Conservation (phyloP, 2,329 filamentous ascomycete genomes). For the Orbilia oligospora region DNA sequence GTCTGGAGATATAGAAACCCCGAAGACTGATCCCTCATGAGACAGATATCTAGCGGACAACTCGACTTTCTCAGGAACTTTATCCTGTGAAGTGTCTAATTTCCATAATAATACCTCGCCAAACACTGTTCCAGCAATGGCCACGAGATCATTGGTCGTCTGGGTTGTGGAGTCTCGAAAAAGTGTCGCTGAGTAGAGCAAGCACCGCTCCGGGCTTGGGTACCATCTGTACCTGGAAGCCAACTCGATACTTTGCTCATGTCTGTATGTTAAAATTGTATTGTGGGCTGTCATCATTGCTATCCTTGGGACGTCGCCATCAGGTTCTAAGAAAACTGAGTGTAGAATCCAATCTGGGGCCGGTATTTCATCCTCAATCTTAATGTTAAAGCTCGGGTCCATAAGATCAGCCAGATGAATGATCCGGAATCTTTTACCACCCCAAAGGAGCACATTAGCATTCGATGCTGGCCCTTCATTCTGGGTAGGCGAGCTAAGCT, state of each 20-base stretch:
- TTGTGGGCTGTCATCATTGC: conserved; percentile 87
- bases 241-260: conserved; percentile 61
- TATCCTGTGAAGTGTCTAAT: conserved; percentile 16
- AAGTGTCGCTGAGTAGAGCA: conserved; percentile 87
- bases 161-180: conserved; percentile 62
- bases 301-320: conserved; percentile 69
- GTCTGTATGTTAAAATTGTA: conserved; percentile 74
- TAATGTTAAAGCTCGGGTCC: conserved; percentile 63
- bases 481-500: conserved; percentile 62
- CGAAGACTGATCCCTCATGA: conserved; percentile 95
- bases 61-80: conserved; percentile 10
- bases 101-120: conserved; percentile 91
- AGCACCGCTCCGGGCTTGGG: conserved; percentile 75
- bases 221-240: conserved; percentile 62
- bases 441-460: conserved; percentile 76
- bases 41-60: conserved; percentile 71
- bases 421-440: conserved; percentile 74
- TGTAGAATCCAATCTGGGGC: conserved; percentile 85
- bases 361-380: conserved; percentile 66
- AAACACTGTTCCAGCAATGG: conserved; percentile 87
- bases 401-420: conserved; percentile 64
- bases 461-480: conserved; percentile 44
- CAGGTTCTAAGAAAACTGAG: conserved; percentile 70
- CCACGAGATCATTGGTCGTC: conserved; percentile 6
- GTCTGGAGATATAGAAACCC: conserved; percentile 80